Conservation (phyloP, 129 eudicot genomes). For the Erigeron canadensis region DNA sequence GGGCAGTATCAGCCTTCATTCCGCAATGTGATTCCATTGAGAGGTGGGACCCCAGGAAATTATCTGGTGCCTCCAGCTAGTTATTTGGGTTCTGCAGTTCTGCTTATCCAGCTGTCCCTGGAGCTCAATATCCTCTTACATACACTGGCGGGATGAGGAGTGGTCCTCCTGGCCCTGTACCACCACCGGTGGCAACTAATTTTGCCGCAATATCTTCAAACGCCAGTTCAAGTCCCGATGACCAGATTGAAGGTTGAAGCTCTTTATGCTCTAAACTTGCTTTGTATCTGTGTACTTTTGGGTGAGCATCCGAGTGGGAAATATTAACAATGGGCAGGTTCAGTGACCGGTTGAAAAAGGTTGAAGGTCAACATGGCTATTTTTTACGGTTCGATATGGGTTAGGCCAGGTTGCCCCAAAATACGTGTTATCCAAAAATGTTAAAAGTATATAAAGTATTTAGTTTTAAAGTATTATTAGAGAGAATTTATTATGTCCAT, state of each 20-base stretch:
- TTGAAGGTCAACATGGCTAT: not conserved
- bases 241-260: constrained; percentile 74
- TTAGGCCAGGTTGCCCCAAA: not conserved
- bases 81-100: constrained; percentile 34
- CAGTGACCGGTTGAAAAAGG: too few relatives aligned
- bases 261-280: not conserved
- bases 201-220: constrained; percentile 67
- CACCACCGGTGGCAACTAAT: constrained; percentile 53
- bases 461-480: not conserved
- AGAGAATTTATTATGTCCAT: not conserved
- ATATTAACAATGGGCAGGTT: not conserved
- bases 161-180: constrained; percentile 72
- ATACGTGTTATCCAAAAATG: not conserved
- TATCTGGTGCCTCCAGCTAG: constrained; percentile 32
- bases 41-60: constrained; percentile 60
- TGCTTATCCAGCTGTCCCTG: constrained; percentile 55
- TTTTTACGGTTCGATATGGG: not conserved
- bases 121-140: constrained; percentile 66
- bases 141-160: constrained; percentile 60
- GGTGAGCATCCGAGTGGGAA: not conserved
- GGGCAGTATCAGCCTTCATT: constrained; percentile 69
- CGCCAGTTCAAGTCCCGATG: constrained; percentile 60
- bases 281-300: not conserved
- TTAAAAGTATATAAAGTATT: not conserved
- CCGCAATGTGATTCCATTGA: constrained; percentile 43